These are phyloP conservation scores for Calonectria crousiana DNA, from an alignment of 2,329 filamentous ascomycete species.

Conservation along the genomic window DNA sequence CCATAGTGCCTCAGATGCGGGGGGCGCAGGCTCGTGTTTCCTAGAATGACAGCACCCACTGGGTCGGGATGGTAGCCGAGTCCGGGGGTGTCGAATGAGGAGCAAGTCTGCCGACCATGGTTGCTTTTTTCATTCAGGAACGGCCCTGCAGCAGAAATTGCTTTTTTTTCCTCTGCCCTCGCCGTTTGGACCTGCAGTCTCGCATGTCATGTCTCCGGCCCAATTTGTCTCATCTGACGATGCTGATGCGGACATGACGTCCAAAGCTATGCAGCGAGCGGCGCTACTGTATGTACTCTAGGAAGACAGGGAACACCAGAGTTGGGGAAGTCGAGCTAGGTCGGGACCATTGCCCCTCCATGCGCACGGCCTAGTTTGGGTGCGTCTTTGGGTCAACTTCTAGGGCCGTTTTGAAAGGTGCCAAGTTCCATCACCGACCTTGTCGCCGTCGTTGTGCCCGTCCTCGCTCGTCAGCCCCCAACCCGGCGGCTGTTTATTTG, in stretches of 20 bases:
- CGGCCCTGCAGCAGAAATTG: neutral
- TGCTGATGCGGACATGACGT: conserved; percentile 35
- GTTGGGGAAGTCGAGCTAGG: conserved; percentile 27
- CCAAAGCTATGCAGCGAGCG: neutral
- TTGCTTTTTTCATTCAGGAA: neutral
- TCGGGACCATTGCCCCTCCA: neutral
- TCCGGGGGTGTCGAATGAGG: neutral
- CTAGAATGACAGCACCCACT: conserved; percentile 6
- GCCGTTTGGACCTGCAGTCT: neutral
- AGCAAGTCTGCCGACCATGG: neutral
- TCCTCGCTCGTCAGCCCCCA: neutral
- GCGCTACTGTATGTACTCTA: neutral
- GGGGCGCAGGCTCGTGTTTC: conserved; percentile 24
- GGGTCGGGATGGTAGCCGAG: conserved; percentile 32
- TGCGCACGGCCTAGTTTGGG: neutral
- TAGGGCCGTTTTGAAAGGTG: neutral
- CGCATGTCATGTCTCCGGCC: neutral
- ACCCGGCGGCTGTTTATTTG: neutral
- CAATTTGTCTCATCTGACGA: neutral
- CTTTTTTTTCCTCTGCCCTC: neutral
- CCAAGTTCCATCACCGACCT: neutral
- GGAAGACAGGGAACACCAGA: conserved; percentile 1
- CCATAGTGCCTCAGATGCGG: conserved; percentile 22
- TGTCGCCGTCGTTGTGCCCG: neutral
- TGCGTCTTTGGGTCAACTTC: neutral